Percentiles rank a stretch among this genome's conserved stretches.
Evolutionary conservation across 2,329 filamentous ascomycete species (phyloP).

Genomic region (Ceratocystiopsis sp.): DNA sequence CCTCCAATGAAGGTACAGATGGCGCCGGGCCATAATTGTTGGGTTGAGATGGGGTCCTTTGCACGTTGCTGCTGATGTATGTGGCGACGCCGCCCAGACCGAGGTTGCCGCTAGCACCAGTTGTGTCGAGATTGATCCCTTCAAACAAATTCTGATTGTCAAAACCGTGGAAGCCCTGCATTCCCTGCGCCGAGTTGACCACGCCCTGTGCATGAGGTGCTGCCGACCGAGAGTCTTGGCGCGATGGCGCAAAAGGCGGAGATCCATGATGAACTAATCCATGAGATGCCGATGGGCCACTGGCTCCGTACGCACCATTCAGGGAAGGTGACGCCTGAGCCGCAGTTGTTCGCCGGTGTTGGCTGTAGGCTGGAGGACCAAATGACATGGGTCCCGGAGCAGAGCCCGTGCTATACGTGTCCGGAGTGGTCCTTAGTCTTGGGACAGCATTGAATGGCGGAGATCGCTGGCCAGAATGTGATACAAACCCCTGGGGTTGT

Average conservation of each 20-base stretch:
- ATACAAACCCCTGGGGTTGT: slow-evolving; percentile 12
- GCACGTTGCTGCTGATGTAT: slow-evolving; percentile 13
- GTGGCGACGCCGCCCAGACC: slow-evolving; percentile 9
- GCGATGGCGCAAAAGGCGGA: slow-evolving; percentile 8
- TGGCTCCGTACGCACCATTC: slow-evolving; percentile 1
- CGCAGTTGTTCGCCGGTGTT: slow-evolving; percentile 5
- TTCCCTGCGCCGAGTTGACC: slow-evolving; percentile 4
- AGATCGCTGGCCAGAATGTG: slow-evolving; percentile 6
- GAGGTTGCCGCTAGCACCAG: slow-evolving; percentile 11
- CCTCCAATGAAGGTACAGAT: slow-evolving; percentile 13
- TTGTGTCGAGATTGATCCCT: slow-evolving; percentile 14
- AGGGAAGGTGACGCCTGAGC: slow-evolving; percentile 6
- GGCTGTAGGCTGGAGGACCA: slow-evolving; percentile 6
- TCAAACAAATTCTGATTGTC: slow-evolving; percentile 11
- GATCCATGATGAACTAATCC: slow-evolving; percentile 6
- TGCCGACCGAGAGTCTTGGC: slow-evolving; percentile 9
- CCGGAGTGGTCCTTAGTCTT: not conserved
- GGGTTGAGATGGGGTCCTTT: slow-evolving; percentile 11
- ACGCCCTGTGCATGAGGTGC: slow-evolving; percentile 4
- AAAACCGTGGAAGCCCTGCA: slow-evolving; percentile 12
- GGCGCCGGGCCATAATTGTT: slow-evolving; percentile 5
- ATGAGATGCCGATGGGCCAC: not conserved
- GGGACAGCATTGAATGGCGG: slow-evolving; percentile 6
- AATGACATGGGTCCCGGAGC: slow-evolving; percentile 5
- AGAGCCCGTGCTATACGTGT: slow-evolving; percentile 1